A percentile compares a stretch with the other conserved stretches of the same genome.
Evolutionary conservation across 352 stramenopile genomes (phyloP).

Genomic region (Phytophthora sojae): DNA sequence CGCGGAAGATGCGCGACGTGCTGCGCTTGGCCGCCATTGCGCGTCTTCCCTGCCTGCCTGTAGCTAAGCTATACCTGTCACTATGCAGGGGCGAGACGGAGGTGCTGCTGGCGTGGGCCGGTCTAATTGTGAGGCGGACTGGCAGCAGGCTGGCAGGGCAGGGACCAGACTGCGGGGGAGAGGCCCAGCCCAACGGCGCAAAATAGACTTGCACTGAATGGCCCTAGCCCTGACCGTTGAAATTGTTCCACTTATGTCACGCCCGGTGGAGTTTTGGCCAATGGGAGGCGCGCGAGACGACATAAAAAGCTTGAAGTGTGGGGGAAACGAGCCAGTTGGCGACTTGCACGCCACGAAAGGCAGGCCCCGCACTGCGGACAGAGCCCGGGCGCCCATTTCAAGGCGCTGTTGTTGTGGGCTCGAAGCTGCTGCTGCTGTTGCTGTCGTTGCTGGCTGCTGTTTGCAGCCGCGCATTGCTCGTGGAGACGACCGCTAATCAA

Average conservation of each 20-base stretch:
- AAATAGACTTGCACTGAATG: slow-evolving; percentile 26
- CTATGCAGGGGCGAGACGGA: background rate
- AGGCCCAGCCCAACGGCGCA: slow-evolving; percentile 6
- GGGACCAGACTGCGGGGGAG: slow-evolving; percentile 16
- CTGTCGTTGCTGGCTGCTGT: background rate
- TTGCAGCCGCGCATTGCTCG: background rate
- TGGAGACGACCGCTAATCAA: slow-evolving; percentile 9
- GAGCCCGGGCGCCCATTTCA: background rate
- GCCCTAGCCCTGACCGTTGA: background rate
- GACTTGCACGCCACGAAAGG: background rate
- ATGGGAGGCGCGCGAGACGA: background rate
- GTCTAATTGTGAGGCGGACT: slow-evolving; percentile 32
- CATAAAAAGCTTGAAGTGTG: background rate
- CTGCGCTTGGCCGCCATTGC: slow-evolving; percentile 40
- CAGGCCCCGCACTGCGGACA: background rate
- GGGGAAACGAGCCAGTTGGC: slow-evolving; percentile 4
- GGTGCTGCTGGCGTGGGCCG: background rate
- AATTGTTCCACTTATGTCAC: background rate
- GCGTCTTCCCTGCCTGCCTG: background rate
- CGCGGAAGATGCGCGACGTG: slow-evolving; percentile 57
- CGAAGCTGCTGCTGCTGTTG: no score
- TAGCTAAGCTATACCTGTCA: background rate
- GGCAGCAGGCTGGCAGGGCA: background rate
- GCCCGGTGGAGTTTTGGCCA: background rate
- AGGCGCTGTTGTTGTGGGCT: background rate